Base-by-base conservation (phyloP, 305 asterid genomes). In the Rubia balearica region DNA sequence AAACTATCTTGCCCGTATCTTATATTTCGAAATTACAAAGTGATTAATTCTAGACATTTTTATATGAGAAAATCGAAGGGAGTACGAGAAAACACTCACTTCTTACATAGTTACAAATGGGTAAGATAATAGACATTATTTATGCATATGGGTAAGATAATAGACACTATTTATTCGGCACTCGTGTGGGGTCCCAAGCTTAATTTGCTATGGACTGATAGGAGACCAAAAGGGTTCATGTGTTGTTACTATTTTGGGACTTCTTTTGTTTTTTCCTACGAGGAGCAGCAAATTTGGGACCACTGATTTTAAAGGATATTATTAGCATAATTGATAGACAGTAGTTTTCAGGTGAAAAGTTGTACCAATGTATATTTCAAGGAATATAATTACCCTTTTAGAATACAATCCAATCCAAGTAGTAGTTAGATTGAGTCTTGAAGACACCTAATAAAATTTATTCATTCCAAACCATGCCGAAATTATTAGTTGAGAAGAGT, bases 241-340 rank as follows among this genome's bases (percentile, higher is more conserved):
- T 79, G 75, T 74, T 62, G 78, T 65, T 75, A 67, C 65, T 69
- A 19, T 48, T 12, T 57, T 40, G 42, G 67, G 61, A 19, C 36
- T 61, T 48, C 10, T 68, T 61, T 27, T 27, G n/a, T n/a, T 36
- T 19, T 19, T 55, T 19, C 7, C 12, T 41, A 27, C 36, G 74
- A 57, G 49, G 65, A 69, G 56, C 24, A 40, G 64, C 75, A 66
- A 63, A 71, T 66, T 74, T 51, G 86, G 82, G 80, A 33, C 84
- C 85, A 78, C 84, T 67, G 61, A 68, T 73, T 79, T 74, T 75
- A 74, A 70, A 65, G 69, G 67, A 22, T 60, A 61, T 71, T 38
- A 71, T 38, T 65, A 40, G 27, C 49, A n/a, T 46, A 51, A 55
- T 68, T 74, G 82, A 49, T 45, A 38, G 7, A 36, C 40, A 36